Evolutionary conservation across 495 filamentous ascomycete species (phyloP).

Genomic region (Cladorrhinum samala): DNA sequence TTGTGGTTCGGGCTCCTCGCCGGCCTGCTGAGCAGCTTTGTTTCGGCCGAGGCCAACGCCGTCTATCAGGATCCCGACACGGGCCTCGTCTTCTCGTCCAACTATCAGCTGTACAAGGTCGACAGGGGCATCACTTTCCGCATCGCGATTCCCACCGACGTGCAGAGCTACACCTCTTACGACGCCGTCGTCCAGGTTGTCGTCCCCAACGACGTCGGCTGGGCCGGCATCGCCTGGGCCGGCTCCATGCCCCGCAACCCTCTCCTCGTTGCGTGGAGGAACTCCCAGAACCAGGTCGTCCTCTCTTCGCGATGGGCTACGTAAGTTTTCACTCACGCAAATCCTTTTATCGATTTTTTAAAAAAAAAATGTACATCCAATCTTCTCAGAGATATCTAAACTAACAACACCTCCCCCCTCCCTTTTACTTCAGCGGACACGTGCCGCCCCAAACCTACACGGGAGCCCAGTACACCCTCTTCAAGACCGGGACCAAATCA

Average conservation of each 20-base stretch:
- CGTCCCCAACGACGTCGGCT: slow-evolving; percentile 35
- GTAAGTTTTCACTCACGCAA: slow-evolving; percentile 21
- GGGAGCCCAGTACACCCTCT: slow-evolving; percentile 26
- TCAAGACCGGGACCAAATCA: slow-evolving; percentile 29
- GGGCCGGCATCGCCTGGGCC: slow-evolving; percentile 39
- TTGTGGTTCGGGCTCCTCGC: slow-evolving; percentile 20
- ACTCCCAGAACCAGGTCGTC: slow-evolving; percentile 20
- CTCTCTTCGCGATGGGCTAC: slow-evolving; percentile 31
- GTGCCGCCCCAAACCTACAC: slow-evolving; percentile 24
- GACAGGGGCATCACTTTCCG: slow-evolving; percentile 33
- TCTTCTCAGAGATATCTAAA: too few species aligned
- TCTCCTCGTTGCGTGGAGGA: slow-evolving; percentile 33
- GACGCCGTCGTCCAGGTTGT: slow-evolving; percentile 41
- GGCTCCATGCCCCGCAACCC: slow-evolving; percentile 38
- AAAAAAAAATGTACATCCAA: too few species aligned
- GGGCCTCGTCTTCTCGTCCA: slow-evolving; percentile 44
- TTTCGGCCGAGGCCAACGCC: slow-evolving; percentile 21
- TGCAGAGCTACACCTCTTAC: slow-evolving; percentile 21
- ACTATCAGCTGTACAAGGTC: slow-evolving; percentile 32
- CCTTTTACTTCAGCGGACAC: slow-evolving; percentile 36
- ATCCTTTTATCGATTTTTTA: too few species aligned
- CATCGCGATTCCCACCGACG: slow-evolving; percentile 32
- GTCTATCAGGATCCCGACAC: slow-evolving; percentile 42
- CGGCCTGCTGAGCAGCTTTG: slow-evolving; percentile 13
- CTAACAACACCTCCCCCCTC: too few species aligned